Evolutionary conservation across 176 grass and related monocot species (phyloP).

Genomic region (Triticum timopheevii): DNA sequence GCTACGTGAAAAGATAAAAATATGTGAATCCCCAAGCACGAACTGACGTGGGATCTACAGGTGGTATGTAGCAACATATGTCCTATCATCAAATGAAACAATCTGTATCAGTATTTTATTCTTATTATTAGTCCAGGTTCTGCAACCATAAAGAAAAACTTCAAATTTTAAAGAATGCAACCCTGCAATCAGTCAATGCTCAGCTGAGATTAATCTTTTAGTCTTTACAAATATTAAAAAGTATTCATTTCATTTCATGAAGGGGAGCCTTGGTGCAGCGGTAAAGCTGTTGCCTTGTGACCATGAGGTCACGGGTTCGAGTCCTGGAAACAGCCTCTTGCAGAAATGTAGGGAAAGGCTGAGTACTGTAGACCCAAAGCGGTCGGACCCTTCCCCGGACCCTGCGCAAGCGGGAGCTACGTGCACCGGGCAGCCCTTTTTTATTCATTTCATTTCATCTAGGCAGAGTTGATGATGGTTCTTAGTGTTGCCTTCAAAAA

Average conservation of each 20-base stretch:
- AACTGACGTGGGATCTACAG: not conserved
- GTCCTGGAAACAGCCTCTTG: too few relatives aligned
- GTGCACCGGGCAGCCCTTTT: too few relatives aligned
- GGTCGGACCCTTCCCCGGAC: too few relatives aligned
- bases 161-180: constrained; percentile 7
- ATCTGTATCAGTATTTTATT: not conserved
- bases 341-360: too few relatives aligned
- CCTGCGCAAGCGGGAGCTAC: too few relatives aligned
- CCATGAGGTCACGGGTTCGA: too few relatives aligned
- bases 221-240: not conserved
- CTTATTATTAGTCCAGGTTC: not conserved
- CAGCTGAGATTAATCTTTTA: not conserved
- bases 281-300: too few relatives aligned
- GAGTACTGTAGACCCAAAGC: too few relatives aligned
- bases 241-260: constrained; percentile 5
- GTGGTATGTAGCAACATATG: not conserved
- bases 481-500: not conserved
- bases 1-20: not conserved
- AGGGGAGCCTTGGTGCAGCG: too few relatives aligned
- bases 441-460: constrained; percentile 9
- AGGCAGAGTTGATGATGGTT: not conserved
- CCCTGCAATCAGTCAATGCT: constrained; percentile 15
- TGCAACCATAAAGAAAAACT: not conserved
- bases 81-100: constrained; percentile 6
- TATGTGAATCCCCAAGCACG: not conserved